Evolutionary conservation across 129 eudicot genomes (phyloP), one percentile per base, ranked within the genome.

Genomic region (Oenanthe sinensis): DNA sequence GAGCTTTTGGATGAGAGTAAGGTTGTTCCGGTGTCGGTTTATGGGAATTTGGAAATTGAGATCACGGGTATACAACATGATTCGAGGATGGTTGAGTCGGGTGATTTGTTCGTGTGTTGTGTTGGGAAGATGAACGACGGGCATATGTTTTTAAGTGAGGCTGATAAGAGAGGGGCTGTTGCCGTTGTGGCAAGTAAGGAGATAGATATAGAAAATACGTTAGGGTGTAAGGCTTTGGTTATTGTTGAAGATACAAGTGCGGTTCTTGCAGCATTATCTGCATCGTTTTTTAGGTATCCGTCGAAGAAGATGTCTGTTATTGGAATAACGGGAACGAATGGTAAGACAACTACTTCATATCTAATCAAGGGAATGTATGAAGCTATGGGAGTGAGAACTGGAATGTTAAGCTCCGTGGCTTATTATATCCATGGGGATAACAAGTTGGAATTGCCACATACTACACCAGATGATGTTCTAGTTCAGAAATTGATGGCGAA

Each of bases 181-280:
- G 99, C 97, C 4, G 92, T 92, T 81, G 97, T 95, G n/a, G 99
- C 97, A 11, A 95, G 97, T 82, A 89, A 90, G 74, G 99, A 95
- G 86, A 86, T 95, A 55, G 97, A 92, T 81, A 88, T 95, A 37
- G 96, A 92, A 54, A 96, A 85, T 76, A 95, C 96, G 8, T 82
- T 95, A 76, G 99, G 92, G 50, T 95, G 99, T 80, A 92, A 95
- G 83, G 99, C 97, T 16, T 86, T 95, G 84, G 99, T 95, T 50
- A 81, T 95, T 80, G 96, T 95, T 28, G 99, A 95, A 80, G 99
- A 95, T 63, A 95, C 99, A 3, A 86, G 81, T 79, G 85, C 86
- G 0, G 97, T 91, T 30, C 85, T 95, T 46, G 92, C 97, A 30
- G 83, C 91, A 36, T 78, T 95, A 81, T 93, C 97, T n/a, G 94